phyloP scores from a whole-genome alignment of 2,329 filamentous ascomycete genomes.

The Colletotrichum theobromicola region DNA sequence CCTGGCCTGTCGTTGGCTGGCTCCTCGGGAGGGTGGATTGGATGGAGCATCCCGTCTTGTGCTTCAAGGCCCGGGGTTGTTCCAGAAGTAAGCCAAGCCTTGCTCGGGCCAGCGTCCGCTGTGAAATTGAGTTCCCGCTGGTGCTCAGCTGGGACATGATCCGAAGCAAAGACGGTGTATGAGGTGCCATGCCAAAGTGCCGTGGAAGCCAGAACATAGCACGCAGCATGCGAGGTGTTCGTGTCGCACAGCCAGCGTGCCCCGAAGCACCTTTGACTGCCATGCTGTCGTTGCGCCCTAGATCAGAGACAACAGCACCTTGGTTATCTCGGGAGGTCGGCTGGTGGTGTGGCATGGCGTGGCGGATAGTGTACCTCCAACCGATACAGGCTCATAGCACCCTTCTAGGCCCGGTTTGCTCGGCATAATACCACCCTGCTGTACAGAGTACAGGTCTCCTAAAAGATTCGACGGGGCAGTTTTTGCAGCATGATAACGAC shows the following conservation, averaged over 20 bases:
- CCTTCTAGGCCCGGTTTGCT: not conserved
- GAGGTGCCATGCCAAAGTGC: not conserved
- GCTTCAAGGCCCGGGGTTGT: slow-evolving; percentile 14
- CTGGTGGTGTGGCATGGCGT: not conserved
- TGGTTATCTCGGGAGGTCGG: not conserved
- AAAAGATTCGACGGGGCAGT: not conserved
- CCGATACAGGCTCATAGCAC: not conserved
- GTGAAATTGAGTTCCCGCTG: slow-evolving; percentile 21
- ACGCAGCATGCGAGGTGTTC: not conserved
- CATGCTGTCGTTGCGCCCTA: not conserved
- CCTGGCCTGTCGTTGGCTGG: slow-evolving; percentile 13
- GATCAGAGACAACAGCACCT: not conserved
- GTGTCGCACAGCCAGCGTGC: not conserved
- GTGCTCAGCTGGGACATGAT: slow-evolving; percentile 17
- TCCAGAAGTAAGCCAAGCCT: slow-evolving; percentile 16
- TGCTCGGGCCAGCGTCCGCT: slow-evolving; percentile 6
- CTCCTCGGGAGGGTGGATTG: slow-evolving; percentile 15
- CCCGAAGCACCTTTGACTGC: not conserved
- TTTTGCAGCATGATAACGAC: not conserved
- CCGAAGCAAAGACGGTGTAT: slow-evolving; percentile 18
- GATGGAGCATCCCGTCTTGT: slow-evolving; percentile 15
- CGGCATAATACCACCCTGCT: not conserved
- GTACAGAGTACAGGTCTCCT: not conserved
- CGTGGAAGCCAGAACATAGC: not conserved
- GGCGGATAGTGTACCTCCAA: not conserved